These are phyloP conservation scores for Colletotrichum tanaceti DNA, from an alignment of 2,329 filamentous ascomycete species.

Conservation along the genomic window DNA sequence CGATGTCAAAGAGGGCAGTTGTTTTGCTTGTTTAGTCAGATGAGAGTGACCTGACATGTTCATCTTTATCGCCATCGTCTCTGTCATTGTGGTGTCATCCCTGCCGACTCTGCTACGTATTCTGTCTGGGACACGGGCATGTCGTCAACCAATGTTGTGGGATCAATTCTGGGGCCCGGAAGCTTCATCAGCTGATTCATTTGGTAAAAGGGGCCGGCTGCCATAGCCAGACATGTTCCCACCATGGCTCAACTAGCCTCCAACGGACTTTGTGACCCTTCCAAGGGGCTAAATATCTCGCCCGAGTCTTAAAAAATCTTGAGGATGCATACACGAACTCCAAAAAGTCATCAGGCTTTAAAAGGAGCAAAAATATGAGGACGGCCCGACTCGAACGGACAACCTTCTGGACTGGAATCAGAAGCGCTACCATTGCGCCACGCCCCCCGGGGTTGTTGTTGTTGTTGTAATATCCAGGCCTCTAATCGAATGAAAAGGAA, in stretches of 20 bases:
- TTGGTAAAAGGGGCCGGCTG: background rate
- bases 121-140: too few species aligned
- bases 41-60: too few species aligned
- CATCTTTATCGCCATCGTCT: too few species aligned
- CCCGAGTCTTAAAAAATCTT: background rate
- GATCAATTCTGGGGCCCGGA: background rate
- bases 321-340: background rate
- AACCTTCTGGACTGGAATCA: slow-evolving; percentile 40
- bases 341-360: background rate
- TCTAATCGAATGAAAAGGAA: background rate
- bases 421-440: slow-evolving; percentile 40
- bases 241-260: too few species aligned
- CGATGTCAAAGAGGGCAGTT: too few species aligned
- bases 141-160: too few species aligned
- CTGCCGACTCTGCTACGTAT: too few species aligned
- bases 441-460: slow-evolving; percentile 26
- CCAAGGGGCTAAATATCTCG: too few species aligned
- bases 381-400: slow-evolving; percentile 37
- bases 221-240: too few species aligned
- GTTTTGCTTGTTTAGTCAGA: too few species aligned
- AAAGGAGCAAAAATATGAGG: slow-evolving; percentile 13
- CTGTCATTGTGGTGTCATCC: too few species aligned
- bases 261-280: too few species aligned
- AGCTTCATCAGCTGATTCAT: background rate
- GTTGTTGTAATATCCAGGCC: background rate